Base-by-base conservation (phyloP, 2,329 filamentous ascomycete genomes). In the Penicillium sp. region DNA sequence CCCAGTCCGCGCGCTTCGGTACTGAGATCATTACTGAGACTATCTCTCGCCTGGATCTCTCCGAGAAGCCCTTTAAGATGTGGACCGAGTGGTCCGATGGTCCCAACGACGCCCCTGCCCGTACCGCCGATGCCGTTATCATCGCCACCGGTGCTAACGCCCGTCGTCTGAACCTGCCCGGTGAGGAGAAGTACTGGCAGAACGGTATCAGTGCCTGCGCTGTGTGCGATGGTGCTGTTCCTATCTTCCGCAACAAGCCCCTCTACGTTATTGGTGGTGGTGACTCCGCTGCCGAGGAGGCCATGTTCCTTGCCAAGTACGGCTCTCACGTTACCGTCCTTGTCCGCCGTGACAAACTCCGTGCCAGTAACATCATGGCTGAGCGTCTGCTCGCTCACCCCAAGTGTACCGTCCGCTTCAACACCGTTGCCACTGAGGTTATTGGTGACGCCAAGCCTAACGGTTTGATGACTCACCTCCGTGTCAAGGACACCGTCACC, bases 161-260 rank as follows among this genome's bases (percentile, higher is more conserved):
- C 35, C 84, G 90, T 64, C 86, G 96, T 62, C 80, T 99, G 54
- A 81, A 89, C 74, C 85, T 99, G 47, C 81, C 87, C 13, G 96
- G 95, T 53, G 95, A 99, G 81, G 90, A 96, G 54, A 90, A 88
- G 75, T 99, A 92, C 85, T 99, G 96, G 96, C 93, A 96, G 75
- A 95, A 90, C 75, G 95, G 95, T 66, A 91, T 99, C 73, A 95
- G 90, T 52, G 95, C 95, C 49, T 99, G 95, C 78, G 95, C 95
- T 33, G 95, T 99, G 48, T 99, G 95, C 79, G 95, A 99, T 73
- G 95, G 95, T 63, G 95, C 93, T 49, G 89, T 98, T 47, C 95
- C 95, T 59, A 97, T 99, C 76, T 99, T 96, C 87, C 86, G 93
- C 68, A 91, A 97, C 77, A 96, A 96, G 84, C 93, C 90, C 9